Base-by-base conservation (phyloP, 441 rosid genomes). In the Eutrema salsugineum region DNA sequence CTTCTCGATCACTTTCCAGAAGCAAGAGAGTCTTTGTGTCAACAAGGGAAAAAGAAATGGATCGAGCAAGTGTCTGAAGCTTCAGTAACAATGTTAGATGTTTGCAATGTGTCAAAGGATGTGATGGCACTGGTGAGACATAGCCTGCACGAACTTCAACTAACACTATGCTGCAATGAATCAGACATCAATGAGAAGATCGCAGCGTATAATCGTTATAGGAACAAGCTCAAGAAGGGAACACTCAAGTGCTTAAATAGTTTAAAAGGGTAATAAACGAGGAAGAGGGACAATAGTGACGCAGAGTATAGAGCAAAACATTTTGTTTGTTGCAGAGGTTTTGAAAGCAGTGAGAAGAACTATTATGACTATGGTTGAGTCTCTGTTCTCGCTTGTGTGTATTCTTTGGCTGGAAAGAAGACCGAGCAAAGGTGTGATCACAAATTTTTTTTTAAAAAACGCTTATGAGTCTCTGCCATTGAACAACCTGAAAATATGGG, bases 51-150 rank as follows among this genome's bases (percentile, higher is more conserved):
- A 42, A 84, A 83, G 68, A 86, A 78, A 76, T 87, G 89, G 83
- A 79, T 85, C 6, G 76, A 84, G 33, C 75, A 85, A 72, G 88
- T 83, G 56, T 83, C 88, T 0, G 95, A 89, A 24, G 79, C 88
- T 24, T 87, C 93, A 16, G 76, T 89, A 1, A 82, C 62, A 65
- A 91, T 87, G 93, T 64, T 89, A 48, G 95, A 87, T 5, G 81
- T 83, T 0, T 86, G 93, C 20, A 76, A 84, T 32, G 76, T 58
- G 8, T 85, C 88, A 9, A 81, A 77, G 75, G 91, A 91, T 46
- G 86, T 86, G 56, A 83, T 91, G 60, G 27, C 78, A 12, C 84
- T 84, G 5, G 87, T 82, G 46, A 87, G 81, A 67, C 83, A 83
- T 24, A 85, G 77, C 66, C 76, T 86, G 19, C 62, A 83, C 30